Percentiles rank a stretch among this genome's conserved stretches.
phyloP scores from a whole-genome alignment of 352 stramenopile species.

The Phytophthora sansomeana region DNA sequence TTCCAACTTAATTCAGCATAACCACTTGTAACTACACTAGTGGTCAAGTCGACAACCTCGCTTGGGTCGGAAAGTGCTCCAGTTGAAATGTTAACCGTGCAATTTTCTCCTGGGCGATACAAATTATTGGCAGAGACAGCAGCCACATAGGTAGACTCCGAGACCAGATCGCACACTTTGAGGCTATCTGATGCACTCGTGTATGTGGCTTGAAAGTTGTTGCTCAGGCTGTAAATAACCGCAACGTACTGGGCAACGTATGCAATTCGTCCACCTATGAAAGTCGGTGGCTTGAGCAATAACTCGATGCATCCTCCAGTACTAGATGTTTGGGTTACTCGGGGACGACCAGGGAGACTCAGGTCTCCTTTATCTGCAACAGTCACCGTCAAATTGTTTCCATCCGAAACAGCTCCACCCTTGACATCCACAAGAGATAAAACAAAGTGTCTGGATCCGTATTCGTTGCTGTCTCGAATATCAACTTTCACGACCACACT shows the following conservation, averaged over 20 bases:
- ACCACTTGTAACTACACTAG: slow-evolving; percentile 32
- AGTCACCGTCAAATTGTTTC: slow-evolving; percentile 25
- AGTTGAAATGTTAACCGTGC: slow-evolving; percentile 26
- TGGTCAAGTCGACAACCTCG: slow-evolving; percentile 23
- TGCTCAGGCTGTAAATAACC: background rate
- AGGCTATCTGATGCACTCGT: background rate
- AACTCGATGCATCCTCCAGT: slow-evolving; percentile 47
- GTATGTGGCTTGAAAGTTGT: slow-evolving; percentile 2
- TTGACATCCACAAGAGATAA: slow-evolving; percentile 42
- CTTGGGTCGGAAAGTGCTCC: slow-evolving; percentile 28
- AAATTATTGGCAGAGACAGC: slow-evolving; percentile 34
- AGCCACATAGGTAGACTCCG: slow-evolving; percentile 40
- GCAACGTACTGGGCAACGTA: slow-evolving; percentile 30
- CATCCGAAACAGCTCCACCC: slow-evolving; percentile 23
- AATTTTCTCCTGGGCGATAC: slow-evolving; percentile 33
- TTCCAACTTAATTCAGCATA: slow-evolving; percentile 39
- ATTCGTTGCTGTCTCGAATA: slow-evolving; percentile 44
- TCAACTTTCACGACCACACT: slow-evolving; percentile 18
- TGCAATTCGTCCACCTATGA: slow-evolving; percentile 27
- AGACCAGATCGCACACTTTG: slow-evolving; percentile 26
- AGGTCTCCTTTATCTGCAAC: slow-evolving; percentile 52
- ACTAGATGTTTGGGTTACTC: background rate
- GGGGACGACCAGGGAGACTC: slow-evolving; percentile 44
- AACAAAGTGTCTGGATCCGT: slow-evolving; percentile 33
- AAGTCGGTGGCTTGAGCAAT: slow-evolving; percentile 29